Conservation (phyloP, 805 yeast species). For the Wickerhamiella siamensis region DNA sequence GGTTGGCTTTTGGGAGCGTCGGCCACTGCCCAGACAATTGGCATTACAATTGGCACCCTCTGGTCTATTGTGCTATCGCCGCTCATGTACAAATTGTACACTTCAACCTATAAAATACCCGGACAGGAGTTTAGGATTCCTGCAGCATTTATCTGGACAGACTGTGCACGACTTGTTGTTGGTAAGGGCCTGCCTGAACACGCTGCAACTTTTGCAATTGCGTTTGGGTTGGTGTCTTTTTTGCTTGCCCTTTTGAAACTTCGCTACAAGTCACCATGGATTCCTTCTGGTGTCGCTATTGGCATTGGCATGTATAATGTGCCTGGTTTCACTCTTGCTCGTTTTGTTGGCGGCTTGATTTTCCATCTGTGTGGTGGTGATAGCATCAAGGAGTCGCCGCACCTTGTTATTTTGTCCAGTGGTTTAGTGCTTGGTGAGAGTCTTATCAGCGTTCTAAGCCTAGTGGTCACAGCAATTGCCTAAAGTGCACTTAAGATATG, state of each 20-base stretch:
- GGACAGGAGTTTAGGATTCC: conserved; percentile 73
- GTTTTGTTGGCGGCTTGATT: conserved; percentile 76
- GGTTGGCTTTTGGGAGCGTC: conserved; percentile 87
- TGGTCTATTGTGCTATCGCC: conserved; percentile 75
- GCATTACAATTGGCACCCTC: conserved; percentile 75
- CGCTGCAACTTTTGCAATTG: conserved; percentile 49
- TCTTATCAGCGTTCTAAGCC: conserved; percentile 63
- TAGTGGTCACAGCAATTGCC: conserved; percentile 45
- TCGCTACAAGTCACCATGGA: conserved; percentile 26
- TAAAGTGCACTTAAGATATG: conserved; percentile 3
- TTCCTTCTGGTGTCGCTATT: conserved; percentile 94
- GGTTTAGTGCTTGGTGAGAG: conserved; percentile 95
- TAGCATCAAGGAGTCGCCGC: conserved; percentile 31
- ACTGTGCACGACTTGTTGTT: conserved; percentile 82
- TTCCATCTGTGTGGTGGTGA: conserved; percentile 41
- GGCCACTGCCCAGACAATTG: conserved; percentile 79
- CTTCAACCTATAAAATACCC: conserved; percentile 72
- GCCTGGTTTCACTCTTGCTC: conserved; percentile 84
- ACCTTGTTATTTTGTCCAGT: conserved; percentile 74
- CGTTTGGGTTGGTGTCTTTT: conserved; percentile 54
- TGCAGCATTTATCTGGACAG: conserved; percentile 93
- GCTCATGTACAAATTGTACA: conserved; percentile 69
- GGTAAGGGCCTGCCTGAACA: conserved; percentile 81
- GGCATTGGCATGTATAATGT: conserved; percentile 93
- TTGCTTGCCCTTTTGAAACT: conserved; percentile 40